Conservation (phyloP, 345 rosid genomes). For the Triadica sebifera region DNA sequence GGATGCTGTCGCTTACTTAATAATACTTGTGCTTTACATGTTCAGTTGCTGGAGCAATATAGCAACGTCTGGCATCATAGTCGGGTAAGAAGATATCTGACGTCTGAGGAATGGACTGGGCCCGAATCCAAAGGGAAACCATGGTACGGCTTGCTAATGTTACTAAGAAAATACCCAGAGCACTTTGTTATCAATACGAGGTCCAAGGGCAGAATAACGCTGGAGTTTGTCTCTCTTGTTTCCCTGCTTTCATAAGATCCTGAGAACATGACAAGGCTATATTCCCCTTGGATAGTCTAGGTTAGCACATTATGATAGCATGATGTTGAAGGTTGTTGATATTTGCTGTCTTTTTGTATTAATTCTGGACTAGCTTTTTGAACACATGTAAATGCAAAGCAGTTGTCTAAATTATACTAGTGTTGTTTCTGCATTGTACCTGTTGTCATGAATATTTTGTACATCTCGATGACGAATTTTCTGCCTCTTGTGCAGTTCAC, state of each 20-base stretch:
- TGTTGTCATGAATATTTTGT: background rate
- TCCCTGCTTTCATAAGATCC: constrained; percentile 58
- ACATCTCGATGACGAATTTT: background rate
- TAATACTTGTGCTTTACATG: constrained; percentile 7
- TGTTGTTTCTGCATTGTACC: background rate
- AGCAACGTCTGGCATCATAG: constrained; percentile 83
- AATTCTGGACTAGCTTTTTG: background rate
- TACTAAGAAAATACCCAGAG: constrained; percentile 86
- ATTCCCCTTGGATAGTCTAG: background rate
- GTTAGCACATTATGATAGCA: background rate
- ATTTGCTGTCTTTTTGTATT: background rate
- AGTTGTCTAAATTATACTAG: background rate
- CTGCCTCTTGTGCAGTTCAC: too few species aligned
- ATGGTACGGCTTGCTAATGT: constrained; percentile 86
- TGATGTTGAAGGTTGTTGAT: background rate
- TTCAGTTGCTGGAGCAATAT: constrained; percentile 74
- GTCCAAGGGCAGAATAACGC: constrained; percentile 70
- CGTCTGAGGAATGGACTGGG: constrained; percentile 71
- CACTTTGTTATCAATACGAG: constrained; percentile 94
- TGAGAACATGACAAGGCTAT: background rate
- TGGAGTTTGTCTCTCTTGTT: constrained; percentile 90
- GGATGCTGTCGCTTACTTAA: constrained; percentile 2
- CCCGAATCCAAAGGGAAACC: constrained; percentile 86
- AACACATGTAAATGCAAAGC: constrained; percentile 8
- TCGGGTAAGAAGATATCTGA: constrained; percentile 78